A percentile compares a stretch with the other conserved stretches of the same genome.
phyloP scores from a whole-genome alignment of 2,329 filamentous ascomycete genomes.

The Madurella mycetomatis region DNA sequence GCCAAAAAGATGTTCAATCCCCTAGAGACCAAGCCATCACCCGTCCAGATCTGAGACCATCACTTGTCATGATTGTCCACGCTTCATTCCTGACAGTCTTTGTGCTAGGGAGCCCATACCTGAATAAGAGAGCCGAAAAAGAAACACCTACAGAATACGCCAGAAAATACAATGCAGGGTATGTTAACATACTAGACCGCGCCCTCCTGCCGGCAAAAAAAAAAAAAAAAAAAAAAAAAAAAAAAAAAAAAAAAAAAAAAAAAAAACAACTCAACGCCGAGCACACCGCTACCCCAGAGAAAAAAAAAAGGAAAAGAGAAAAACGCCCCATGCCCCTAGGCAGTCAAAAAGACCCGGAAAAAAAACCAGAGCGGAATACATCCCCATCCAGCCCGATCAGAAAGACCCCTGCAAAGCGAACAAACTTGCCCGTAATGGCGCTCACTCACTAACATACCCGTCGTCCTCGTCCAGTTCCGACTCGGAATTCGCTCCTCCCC shows the following conservation, averaged over 20 bases:
- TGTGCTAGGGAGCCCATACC: constrained; percentile 1
- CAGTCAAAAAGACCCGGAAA: neutral
- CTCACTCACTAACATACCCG: constrained; percentile 32
- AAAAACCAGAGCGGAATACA: neutral
- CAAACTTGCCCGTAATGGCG: neutral
- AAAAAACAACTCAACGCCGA: neutral
- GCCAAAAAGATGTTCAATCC: no score
- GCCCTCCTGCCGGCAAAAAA: neutral
- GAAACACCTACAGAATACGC: neutral
- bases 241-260: neutral
- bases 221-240: neutral
- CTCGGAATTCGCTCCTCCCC: constrained; percentile 3
- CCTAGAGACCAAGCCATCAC: neutral
- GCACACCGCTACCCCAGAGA: neutral
- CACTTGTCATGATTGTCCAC: neutral
- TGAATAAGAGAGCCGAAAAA: neutral
- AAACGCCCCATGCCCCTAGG: neutral
- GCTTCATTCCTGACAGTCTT: constrained; percentile 11
- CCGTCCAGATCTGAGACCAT: neutral
- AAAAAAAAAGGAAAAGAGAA: no score
- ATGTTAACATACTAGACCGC: constrained; percentile 13
- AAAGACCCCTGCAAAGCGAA: neutral
- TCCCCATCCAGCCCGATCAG: neutral
- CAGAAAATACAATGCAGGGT: constrained; percentile 16
- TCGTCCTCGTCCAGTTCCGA: constrained; percentile 26